Evolutionary conservation across 1,284 basidiomycete species (phyloP).

Genomic region (Pseudozyma hubeiensis): DNA sequence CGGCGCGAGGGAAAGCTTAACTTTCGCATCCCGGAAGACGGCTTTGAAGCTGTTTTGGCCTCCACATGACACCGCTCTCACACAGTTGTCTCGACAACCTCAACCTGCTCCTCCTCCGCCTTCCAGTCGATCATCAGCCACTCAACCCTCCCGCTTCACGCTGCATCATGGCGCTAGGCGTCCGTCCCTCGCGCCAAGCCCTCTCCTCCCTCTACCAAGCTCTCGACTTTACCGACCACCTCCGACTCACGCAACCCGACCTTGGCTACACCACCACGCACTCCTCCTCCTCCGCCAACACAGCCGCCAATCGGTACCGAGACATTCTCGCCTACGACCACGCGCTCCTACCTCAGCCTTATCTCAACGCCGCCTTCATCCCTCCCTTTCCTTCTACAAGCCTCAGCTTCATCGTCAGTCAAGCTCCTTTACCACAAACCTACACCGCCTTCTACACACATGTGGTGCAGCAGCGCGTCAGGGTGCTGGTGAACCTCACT

Average conservation of each 20-base stretch:
- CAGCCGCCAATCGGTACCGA: constrained; percentile 30
- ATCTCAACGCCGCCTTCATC: constrained; percentile 60
- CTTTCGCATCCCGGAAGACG: too few relatives aligned
- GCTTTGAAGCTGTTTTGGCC: too few relatives aligned
- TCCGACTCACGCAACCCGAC: constrained; percentile 18
- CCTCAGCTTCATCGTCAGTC: constrained; percentile 87
- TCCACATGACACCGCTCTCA: too few relatives aligned
- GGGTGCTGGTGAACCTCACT: constrained; percentile 64
- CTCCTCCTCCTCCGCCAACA: constrained; percentile 7
- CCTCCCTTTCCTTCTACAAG: constrained; percentile 35
- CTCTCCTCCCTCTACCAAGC: constrained; percentile 26
- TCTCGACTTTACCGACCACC: constrained; percentile 31
- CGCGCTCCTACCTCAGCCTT: constrained; percentile 50
- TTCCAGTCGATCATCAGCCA: background rate
- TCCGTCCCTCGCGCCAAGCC: constrained; percentile 5
- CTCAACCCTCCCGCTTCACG: background rate
- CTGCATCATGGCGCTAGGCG: constrained; percentile 24
- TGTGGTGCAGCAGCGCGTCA: constrained; percentile 30
- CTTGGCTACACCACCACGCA: constrained; percentile 26
- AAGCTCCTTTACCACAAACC: constrained; percentile 91
- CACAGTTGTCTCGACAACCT: too few relatives aligned
- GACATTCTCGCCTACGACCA: constrained; percentile 54
- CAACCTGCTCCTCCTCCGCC: background rate
- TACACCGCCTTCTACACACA: constrained; percentile 81
- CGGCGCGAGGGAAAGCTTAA: too few relatives aligned